Base-by-base conservation (phyloP, 306 rosid species). In the Cucumis cinereus region DNA sequence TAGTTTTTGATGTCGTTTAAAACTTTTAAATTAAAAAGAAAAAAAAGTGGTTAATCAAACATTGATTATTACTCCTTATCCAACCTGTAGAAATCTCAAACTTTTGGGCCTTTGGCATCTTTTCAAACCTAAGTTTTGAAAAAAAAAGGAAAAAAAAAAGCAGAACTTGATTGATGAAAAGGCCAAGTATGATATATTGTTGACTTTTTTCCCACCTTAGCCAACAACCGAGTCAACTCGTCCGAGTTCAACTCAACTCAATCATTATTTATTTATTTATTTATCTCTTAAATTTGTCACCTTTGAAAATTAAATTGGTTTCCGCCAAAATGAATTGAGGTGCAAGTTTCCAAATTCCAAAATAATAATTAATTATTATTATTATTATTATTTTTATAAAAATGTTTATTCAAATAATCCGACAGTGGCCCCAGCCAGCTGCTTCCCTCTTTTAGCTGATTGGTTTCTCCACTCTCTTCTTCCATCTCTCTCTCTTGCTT, bases 401-500 rank as follows among this genome's bases (percentile, higher is more conserved):
- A 40, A 0, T 7, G 41, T 13, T 6, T 15, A 58, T 35, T 57
- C 62, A 63, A 33, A 36, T 75, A 38, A 56, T 57, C 69, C 78
- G 24, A 75, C 67, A 75, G 17, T 23, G 78, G 78, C 57, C 78
- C 78, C 78, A 10, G 38, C 78, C 75, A 52, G 53, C 77, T 64
- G 62, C 74, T 50, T 72, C 71, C 35, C 77, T 55, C 79, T 33
- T 69, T 54, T 66, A 74, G 73, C 84, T 69, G 80, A 79, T 77
- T 83, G 81, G 78, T 76, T 70, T 55, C 23, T 54, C 77, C 82
- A 24, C 77, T 41, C 82, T 74, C 87, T 70, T 76, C 11, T 85
- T 77, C 73, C 79, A 76, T 41, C 41, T 26, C 53, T 24, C 35
- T 30, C 85, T 63, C 82, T 47, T 26, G 19, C 79, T 77, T 77